Base-by-base conservation (phyloP, 179 eudicot species). In the Beta lomatogona region DNA sequence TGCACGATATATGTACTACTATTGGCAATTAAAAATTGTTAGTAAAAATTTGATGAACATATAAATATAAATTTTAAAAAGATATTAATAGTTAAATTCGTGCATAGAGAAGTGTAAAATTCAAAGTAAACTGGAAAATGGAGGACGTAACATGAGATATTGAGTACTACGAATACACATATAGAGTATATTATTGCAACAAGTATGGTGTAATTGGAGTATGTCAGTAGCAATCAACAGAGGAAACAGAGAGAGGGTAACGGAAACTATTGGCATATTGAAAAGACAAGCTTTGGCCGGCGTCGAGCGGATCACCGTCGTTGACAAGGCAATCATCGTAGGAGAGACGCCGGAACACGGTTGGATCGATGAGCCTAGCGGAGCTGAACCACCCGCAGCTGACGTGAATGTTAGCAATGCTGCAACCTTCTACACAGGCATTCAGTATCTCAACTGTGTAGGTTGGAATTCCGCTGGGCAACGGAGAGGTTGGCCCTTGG, bases 311-410 rank as follows among this genome's bases (percentile, higher is more conserved):
- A 59, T 84, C 82, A 10, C 98, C 98, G 36, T 81, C 86, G 46
- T 93, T 93, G 67, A 93, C 97, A 9, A 93, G 91, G 81, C 98
- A 93, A 80, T 93, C 97, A 50, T 93, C 78, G 75, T 81, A 90
- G 25, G 75, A 67, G 41, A 93, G 75, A 18, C 98, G 88, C 80
- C 85, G 87, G 83, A 92, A 92, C 76, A 90, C 22, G 36, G 48
- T 79, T 0, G 98, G 98, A 70, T 92, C 87, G 25, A 93, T 80
- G 25, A 92, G 88, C 25, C 88, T 84, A 41, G 94, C 93, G 0
- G 98, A 92, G 88, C 93, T 91, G 88, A 93, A 93, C 98, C 94
- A 91, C 52, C 94, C 94, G 75, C 98, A 93, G 48, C 86, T 87
- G 68, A 93, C 76, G 81, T 91, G 98, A 78, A 93, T 88, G 80